These are phyloP conservation scores for Solanum virginianum DNA, from an alignment of 257 asterid species.

Conservation along the genomic window DNA sequence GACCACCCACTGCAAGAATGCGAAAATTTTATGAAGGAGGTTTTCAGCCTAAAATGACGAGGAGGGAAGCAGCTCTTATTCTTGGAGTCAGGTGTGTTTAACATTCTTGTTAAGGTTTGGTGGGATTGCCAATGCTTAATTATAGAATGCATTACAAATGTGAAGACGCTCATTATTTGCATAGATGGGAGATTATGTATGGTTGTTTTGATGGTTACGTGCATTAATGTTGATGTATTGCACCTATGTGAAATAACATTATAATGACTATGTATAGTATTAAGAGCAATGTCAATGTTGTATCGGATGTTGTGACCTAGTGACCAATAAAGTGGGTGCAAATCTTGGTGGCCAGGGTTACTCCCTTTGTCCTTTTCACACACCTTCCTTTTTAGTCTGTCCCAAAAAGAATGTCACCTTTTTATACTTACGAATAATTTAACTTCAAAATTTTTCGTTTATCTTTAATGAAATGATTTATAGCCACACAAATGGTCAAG, in stretches of 20 bases:
- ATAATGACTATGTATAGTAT: neutral
- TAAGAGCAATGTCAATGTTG: neutral
- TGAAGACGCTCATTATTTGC: neutral
- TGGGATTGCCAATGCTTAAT: neutral
- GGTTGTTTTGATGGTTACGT: neutral
- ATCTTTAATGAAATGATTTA: neutral
- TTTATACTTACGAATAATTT: neutral
- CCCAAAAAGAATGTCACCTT: neutral
- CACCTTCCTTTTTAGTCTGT: neutral
- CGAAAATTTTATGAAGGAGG: slow-evolving; percentile 91
- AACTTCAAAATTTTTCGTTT: neutral
- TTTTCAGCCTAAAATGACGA: slow-evolving; percentile 79
- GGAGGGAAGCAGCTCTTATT: slow-evolving; percentile 84
- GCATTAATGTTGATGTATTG: neutral
- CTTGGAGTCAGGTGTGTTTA: slow-evolving; percentile 66
- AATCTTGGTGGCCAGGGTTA: neutral
- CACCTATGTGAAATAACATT: neutral
- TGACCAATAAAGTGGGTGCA: neutral
- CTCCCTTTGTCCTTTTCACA: neutral
- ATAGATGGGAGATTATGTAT: neutral
- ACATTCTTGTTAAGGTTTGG: neutral
- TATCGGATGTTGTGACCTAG: neutral
- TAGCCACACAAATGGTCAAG: neutral
- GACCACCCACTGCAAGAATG: slow-evolving; percentile 70
- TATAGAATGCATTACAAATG: neutral